Base-by-base conservation (phyloP, 2,329 filamentous ascomycete genomes). In the Phoma sp. region DNA sequence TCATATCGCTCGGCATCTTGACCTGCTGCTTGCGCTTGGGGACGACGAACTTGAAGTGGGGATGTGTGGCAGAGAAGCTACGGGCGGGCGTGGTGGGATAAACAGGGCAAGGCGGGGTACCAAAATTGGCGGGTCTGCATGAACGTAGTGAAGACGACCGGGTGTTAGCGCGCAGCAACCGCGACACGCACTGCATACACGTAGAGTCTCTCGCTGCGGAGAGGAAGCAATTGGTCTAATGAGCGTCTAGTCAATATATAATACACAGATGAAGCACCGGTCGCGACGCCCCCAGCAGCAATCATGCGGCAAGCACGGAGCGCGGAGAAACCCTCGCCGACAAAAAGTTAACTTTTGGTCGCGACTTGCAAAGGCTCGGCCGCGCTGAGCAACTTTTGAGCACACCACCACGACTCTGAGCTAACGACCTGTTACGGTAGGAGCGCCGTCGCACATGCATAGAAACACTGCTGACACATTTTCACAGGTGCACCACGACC, bases 101-200 rank as follows among this genome's bases (percentile, higher is more conserved):
- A 59, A 59, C 61, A 56, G 49, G 47, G 56, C 40, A 59, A 60
- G 67, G 70, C 62, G 69, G 71, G 72, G 71, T 64, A 69, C 61
- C 56, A 64, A 66, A 68, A 64, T 62, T 58, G 53, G 61, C 60
- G 56, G 60, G 64, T 53, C 58, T 65, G 58, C 53, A 59, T 45
- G 42, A 10, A 50, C 59, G 64, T 51, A 65, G 60, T 55, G 65
- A 58, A 66, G 63, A 59, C 59, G 65, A 52, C 55, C 53, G 61
- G 59, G 57, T 68, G 64, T 65, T 60, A 67, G 65, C 68, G 71
- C 74, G 74, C 68, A 71, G 67, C 67, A 76, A 68, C 59, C 66
- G 70, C 64, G 61, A 69, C 61, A 77, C 64, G 59, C 64, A 64
- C 62, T 73, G 76, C 78, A 80, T 80, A 51, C 61, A 74, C 58